phyloP scores from a whole-genome alignment of 495 filamentous ascomycete species.

The Pseudevernia furfuracea region DNA sequence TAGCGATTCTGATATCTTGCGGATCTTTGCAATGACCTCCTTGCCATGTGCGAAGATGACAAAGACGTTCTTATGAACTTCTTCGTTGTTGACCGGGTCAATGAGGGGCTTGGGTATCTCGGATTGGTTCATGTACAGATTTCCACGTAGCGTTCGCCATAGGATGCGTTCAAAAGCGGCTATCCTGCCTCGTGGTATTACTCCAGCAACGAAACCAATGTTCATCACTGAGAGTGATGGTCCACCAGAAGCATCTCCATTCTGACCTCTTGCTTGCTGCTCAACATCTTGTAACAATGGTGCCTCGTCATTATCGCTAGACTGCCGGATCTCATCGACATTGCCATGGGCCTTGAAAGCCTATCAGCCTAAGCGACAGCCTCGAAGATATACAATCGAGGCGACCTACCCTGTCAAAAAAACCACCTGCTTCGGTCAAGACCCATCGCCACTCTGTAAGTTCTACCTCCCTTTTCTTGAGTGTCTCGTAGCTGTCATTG shows the following conservation, averaged over 20 bases:
- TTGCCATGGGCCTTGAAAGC: conserved; percentile 68
- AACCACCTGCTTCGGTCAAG: conserved; percentile 84
- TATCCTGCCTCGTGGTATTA: conserved; percentile 87
- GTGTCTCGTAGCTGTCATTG: conserved; percentile 94
- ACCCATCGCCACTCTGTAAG: conserved; percentile 98
- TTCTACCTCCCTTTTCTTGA: conserved; percentile 96
- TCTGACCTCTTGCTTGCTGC: conserved; percentile 56
- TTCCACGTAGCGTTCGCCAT: conserved; percentile 92
- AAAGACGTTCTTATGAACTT: conserved; percentile 93
- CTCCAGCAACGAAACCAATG: conserved; percentile 99
- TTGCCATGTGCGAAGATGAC: conserved; percentile 99
- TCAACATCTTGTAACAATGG: conserved; percentile 80
- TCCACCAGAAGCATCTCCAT: conserved; percentile 64
- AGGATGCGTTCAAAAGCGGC: conserved; percentile 94
- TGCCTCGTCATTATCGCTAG: conserved; percentile 78
- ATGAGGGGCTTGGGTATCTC: conserved; percentile 94
- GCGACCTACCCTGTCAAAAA: conserved; percentile 72
- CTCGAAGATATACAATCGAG: conserved; percentile 4
- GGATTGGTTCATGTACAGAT: conserved; percentile 99
- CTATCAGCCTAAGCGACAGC: conserved; percentile 23
- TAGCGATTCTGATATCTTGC: conserved; percentile 96
- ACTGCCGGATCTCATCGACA: conserved; percentile 90
- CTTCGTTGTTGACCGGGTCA: conserved; percentile 85
- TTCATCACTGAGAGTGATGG: conserved; percentile 92
- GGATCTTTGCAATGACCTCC: conserved; percentile 95